Evolutionary conservation across 1,284 basidiomycete genomes (phyloP).

Genomic region (Puccinia coronata): DNA sequence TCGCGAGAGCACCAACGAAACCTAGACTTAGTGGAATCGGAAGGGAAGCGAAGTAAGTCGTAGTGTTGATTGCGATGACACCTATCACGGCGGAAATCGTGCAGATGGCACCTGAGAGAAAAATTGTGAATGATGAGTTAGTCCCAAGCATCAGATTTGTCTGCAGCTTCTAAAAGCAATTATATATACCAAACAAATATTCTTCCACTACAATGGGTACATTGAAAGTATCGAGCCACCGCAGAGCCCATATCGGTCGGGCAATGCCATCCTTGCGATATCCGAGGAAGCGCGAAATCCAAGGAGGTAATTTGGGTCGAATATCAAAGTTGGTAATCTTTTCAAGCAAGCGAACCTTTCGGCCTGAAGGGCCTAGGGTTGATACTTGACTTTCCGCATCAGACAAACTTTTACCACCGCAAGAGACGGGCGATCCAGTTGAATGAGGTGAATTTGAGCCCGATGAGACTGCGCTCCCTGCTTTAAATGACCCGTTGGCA

Average conservation of each 20-base stretch:
- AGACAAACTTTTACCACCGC: neutral
- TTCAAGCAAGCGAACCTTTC: neutral
- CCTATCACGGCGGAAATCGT: constrained; percentile 9
- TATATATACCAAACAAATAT: constrained; percentile 7
- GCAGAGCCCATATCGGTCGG: constrained; percentile 28
- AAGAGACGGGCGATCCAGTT: neutral
- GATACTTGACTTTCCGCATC: constrained; percentile 5
- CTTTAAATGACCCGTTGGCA: neutral
- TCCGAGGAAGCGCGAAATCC: constrained; percentile 40
- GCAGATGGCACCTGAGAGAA: constrained; percentile 1
- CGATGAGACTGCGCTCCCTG: neutral
- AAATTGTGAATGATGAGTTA: neutral
- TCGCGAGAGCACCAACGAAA: constrained; percentile 24
- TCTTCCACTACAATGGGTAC: constrained; percentile 23
- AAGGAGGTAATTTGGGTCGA: constrained; percentile 30
- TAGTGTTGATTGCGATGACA: constrained; percentile 10
- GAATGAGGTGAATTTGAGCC: neutral
- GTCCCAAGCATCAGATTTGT: neutral
- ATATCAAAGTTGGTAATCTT: constrained; percentile 14
- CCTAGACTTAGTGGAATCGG: constrained; percentile 36
- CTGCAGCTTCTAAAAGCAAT: neutral
- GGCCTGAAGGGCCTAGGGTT: neutral
- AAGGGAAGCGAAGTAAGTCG: constrained; percentile 9
- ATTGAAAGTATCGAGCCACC: constrained; percentile 31
- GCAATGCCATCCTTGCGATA: constrained; percentile 18